phyloP scores from a whole-genome alignment of 345 rosid genomes.

The Carallia brachiata region DNA sequence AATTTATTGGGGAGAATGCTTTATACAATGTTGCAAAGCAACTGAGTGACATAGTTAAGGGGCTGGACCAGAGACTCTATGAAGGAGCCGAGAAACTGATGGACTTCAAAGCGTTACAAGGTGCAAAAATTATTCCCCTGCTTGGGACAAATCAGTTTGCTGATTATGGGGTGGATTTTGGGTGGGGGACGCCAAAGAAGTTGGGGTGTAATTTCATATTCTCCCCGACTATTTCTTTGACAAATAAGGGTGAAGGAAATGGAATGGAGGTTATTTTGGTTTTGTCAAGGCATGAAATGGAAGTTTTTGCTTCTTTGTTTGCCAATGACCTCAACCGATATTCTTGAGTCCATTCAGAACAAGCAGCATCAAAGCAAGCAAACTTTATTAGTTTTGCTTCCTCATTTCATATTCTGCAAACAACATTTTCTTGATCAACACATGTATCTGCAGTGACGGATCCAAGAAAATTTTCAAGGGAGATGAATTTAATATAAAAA shows the following conservation, averaged over 20 bases:
- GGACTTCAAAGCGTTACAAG: not conserved
- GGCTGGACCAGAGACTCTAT: not conserved
- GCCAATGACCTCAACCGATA: not conserved
- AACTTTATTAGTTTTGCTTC: no score
- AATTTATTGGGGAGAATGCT: not conserved
- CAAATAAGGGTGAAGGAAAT: conserved; percentile 16
- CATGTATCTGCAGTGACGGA: no score
- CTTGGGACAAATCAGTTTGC: conserved; percentile 17
- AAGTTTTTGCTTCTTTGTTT: conserved; percentile 13
- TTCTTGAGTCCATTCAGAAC: no score
- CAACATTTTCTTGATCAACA: no score
- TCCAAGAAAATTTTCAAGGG: no score
- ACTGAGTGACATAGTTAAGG: conserved; percentile 1
- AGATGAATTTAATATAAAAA: no score
- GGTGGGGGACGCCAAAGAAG: conserved; percentile 25
- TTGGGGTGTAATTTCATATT: conserved; percentile 29
- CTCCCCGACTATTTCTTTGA: conserved; percentile 21
- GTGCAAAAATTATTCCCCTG: not conserved
- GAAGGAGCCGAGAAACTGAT: not conserved
- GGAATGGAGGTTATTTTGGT: conserved; percentile 31
- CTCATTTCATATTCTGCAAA: no score
- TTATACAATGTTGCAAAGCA: not conserved
- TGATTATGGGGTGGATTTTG: conserved; percentile 17
- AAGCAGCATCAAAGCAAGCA: no score
- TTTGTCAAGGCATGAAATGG: conserved; percentile 25